These are phyloP conservation scores for Dalbergia cochinchinensis DNA, from an alignment of 306 rosid genomes.

Conservation along the genomic window DNA sequence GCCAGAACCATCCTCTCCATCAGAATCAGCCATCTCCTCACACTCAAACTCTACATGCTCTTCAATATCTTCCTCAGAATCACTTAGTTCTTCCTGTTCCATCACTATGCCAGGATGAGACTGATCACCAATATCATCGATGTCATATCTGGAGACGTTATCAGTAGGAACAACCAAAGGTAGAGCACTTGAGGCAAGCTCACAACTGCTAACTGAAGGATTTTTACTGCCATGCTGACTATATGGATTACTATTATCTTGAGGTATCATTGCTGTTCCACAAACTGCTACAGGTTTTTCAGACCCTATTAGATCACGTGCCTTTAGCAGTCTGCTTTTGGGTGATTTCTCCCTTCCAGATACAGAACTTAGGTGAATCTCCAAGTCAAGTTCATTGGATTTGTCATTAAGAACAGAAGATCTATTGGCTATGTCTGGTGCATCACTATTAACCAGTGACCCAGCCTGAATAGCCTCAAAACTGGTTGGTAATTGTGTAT, in stretches of 20 bases:
- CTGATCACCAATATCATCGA: constrained; percentile 69
- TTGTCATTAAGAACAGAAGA: constrained; percentile 52
- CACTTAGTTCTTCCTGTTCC: constrained; percentile 97
- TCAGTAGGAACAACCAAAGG: constrained; percentile 49
- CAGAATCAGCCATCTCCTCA: constrained; percentile 97
- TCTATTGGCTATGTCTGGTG: constrained; percentile 43
- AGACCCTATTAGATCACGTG: constrained; percentile 50
- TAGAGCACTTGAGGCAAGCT: constrained; percentile 54
- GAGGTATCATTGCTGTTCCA: constrained; percentile 44
- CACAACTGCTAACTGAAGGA: constrained; percentile 45
- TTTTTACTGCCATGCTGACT: constrained; percentile 51
- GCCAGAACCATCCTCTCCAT: constrained; percentile 89
- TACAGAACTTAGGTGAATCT: constrained; percentile 75
- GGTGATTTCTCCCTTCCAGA: constrained; percentile 59
- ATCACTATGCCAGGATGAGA: constrained; percentile 88
- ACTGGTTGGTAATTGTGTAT: constrained; percentile 46
- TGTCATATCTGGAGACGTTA: constrained; percentile 53
- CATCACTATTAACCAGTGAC: constrained; percentile 45
- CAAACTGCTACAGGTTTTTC: constrained; percentile 44
- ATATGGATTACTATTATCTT: constrained; percentile 41
- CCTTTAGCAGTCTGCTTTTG: constrained; percentile 51
- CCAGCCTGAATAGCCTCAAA: constrained; percentile 54
- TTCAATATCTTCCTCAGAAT: constrained; percentile 91
- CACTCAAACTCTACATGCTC: constrained; percentile 97
- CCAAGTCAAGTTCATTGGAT: constrained; percentile 82